These are phyloP conservation scores for Wilcoxina mikolae DNA, from an alignment of 495 filamentous ascomycete species.

Conservation along the genomic window DNA sequence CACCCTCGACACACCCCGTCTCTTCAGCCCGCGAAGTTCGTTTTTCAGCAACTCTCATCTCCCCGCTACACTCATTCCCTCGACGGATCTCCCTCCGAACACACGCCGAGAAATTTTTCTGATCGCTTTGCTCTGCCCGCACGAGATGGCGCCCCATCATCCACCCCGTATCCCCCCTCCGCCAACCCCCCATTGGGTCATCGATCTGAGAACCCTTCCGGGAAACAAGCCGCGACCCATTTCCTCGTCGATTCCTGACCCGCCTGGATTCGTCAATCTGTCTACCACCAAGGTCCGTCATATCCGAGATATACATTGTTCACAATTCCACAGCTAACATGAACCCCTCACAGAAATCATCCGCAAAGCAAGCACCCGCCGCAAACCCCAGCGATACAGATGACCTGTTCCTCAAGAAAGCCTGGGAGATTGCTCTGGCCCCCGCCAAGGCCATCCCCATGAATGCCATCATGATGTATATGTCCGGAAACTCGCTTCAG, in stretches of 20 bases:
- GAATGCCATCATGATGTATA: constrained; percentile 99
- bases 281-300: constrained; percentile 41
- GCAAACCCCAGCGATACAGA: constrained; percentile 69
- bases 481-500: constrained; percentile 96
- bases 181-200: constrained; percentile 58
- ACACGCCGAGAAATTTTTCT: too few species aligned
- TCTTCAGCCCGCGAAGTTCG: too few species aligned
- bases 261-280: constrained; percentile 60
- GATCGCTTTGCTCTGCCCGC: too few species aligned
- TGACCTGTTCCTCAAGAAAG: constrained; percentile 90
- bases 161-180: constrained; percentile 22
- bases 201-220: constrained; percentile 56
- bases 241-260: constrained; percentile 55
- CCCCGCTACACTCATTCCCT: too few species aligned
- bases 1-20: too few species aligned
- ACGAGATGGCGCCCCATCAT: constrained; percentile 19
- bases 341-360: constrained; percentile 35
- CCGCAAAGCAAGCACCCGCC: constrained; percentile 34
- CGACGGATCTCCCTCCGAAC: too few species aligned
- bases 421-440: constrained; percentile 92
- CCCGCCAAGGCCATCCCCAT: constrained; percentile 91
- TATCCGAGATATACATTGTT: too few species aligned
- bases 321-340: too few species aligned
- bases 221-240: constrained; percentile 41
- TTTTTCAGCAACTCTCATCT: too few species aligned